phyloP scores from a whole-genome alignment of 176 grass and related monocot genomes.

The Ensete glaucum region DNA sequence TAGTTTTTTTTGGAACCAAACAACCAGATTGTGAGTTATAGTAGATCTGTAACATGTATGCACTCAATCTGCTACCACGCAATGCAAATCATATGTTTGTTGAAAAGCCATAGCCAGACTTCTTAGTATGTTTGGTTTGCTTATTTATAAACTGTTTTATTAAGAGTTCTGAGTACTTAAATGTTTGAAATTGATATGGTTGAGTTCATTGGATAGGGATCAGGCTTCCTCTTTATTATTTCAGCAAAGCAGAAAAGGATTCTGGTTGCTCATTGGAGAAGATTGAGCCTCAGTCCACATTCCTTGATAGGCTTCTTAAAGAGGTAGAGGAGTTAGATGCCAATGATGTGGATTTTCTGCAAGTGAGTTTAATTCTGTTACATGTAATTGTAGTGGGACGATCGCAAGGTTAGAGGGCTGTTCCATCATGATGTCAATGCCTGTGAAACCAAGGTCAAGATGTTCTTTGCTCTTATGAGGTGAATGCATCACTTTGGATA shows the following conservation, averaged over 20 bases:
- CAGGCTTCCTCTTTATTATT: constrained; percentile 10
- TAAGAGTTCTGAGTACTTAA: neutral
- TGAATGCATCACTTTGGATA: neutral
- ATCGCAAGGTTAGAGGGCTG: constrained; percentile 36
- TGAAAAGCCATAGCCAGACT: neutral
- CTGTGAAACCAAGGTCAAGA: constrained; percentile 50
- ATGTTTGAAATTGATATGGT: neutral
- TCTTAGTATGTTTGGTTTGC: neutral
- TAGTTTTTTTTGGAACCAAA: too few relatives aligned
- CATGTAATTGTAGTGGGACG: constrained; percentile 46
- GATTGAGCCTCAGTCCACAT: constrained; percentile 17
- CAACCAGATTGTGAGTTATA: too few relatives aligned
- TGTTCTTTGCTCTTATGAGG: constrained; percentile 2
- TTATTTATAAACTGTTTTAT: neutral
- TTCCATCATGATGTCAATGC: constrained; percentile 73
- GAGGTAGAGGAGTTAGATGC: constrained; percentile 26
- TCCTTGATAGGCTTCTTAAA: constrained; percentile 59
- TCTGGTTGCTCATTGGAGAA: constrained; percentile 13
- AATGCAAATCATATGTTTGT: neutral
- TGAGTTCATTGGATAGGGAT: neutral
- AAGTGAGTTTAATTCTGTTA: neutral
- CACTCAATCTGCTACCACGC: neutral
- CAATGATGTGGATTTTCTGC: neutral
- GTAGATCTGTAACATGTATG: too few relatives aligned
- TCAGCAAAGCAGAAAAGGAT: constrained; percentile 8